These are phyloP conservation scores for Rhodotorula glutinis DNA, from an alignment of 1,284 basidiomycete genomes.

Conservation along the genomic window DNA sequence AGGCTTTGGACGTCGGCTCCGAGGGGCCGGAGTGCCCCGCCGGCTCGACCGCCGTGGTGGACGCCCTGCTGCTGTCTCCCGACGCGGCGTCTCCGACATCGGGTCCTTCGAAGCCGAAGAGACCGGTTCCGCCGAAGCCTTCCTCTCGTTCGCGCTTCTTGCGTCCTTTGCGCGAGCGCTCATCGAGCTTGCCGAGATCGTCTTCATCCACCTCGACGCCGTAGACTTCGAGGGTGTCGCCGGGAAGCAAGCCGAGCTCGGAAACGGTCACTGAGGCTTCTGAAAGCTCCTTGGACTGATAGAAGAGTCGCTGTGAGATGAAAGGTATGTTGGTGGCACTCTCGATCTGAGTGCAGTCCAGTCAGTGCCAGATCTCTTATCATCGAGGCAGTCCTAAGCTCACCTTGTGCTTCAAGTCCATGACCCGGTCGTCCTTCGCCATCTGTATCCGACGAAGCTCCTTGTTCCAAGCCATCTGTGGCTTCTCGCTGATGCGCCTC, in stretches of 20 bases:
- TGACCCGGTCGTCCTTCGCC: constrained; percentile 64
- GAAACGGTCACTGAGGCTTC: constrained; percentile 58
- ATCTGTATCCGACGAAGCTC: constrained; percentile 45
- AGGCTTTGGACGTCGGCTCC: too few species aligned
- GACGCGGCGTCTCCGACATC: neutral
- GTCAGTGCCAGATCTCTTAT: neutral
- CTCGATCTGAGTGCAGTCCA: constrained; percentile 54
- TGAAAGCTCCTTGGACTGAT: constrained; percentile 60
- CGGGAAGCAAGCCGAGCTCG: constrained; percentile 61
- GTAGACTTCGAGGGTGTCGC: constrained; percentile 64
- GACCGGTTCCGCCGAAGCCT: constrained; percentile 69
- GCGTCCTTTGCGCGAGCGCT: constrained; percentile 28
- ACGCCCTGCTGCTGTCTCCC: neutral
- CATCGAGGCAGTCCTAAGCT: constrained; percentile 32
- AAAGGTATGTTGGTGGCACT: constrained; percentile 63
- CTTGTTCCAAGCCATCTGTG: neutral
- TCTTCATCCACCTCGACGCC: constrained; percentile 62
- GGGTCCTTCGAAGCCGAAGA: constrained; percentile 45
- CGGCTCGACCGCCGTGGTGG: neutral
- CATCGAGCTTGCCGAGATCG: constrained; percentile 55
- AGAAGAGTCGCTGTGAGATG: constrained; percentile 67
- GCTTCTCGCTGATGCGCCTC: constrained; percentile 15
- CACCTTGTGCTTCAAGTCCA: constrained; percentile 70
- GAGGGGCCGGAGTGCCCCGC: neutral
- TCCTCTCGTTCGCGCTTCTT: constrained; percentile 56